Percentiles rank a stretch among this genome's conserved stretches.
Conservation (phyloP, 2,329 filamentous ascomycete genomes). For the Phialocephala subalpina region DNA sequence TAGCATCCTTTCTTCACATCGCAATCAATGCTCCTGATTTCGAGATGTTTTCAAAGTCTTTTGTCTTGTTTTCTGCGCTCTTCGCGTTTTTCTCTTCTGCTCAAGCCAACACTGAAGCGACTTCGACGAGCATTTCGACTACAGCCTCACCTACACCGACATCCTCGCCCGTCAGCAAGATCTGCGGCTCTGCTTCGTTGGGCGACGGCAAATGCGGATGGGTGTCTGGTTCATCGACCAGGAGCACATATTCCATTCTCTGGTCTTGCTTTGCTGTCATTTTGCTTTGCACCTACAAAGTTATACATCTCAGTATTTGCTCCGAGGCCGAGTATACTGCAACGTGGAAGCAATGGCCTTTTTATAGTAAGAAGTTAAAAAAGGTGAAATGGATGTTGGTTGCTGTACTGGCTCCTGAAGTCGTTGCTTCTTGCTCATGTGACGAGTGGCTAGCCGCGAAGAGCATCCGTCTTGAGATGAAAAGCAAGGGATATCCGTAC, state of each 20-base stretch:
- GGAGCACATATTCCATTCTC: conserved; percentile 15
- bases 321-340: conserved; percentile 3
- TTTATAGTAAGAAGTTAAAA: background rate
- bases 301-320: conserved; percentile 7
- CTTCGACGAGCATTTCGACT: background rate
- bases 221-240: conserved; percentile 4
- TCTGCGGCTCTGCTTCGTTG: conserved; percentile 10
- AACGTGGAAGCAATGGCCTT: conserved; percentile 7
- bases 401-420: conserved; percentile 2
- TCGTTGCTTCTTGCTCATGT: background rate
- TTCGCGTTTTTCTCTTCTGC: background rate
- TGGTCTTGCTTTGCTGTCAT: conserved; percentile 16
- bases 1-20: background rate
- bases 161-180: background rate
- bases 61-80: background rate
- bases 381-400: background rate
- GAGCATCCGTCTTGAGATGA: background rate
- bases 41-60: background rate
- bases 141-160: background rate
- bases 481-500: background rate
- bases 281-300: conserved; percentile 17
- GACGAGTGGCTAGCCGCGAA: background rate
- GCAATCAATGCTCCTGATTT: background rate
- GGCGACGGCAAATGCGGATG: conserved; percentile 13
- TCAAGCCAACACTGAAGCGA: background rate